These are phyloP conservation scores for Phyllosticta citribraziliensis DNA, from an alignment of 2,329 filamentous ascomycete species.

Conservation along the genomic window DNA sequence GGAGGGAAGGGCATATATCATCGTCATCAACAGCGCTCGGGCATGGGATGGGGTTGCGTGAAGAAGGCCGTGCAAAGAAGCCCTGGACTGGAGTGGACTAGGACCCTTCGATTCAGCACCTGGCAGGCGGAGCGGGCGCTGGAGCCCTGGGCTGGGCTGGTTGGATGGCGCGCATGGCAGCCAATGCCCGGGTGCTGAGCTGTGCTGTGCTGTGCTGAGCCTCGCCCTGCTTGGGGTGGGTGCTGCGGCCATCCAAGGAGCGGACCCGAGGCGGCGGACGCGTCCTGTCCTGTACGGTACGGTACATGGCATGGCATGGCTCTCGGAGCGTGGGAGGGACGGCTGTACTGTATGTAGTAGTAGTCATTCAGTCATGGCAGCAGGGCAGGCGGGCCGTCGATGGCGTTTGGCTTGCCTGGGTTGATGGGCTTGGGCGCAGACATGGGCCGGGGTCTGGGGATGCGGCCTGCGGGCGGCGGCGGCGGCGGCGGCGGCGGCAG, in stretches of 20 bases:
- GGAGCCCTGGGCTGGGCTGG: background rate
- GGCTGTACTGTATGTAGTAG: background rate
- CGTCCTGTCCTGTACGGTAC: background rate
- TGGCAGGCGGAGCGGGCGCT: constrained; percentile 6
- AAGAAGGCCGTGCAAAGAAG: constrained; percentile 16
- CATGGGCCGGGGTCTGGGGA: too few relatives aligned
- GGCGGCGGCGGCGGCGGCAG: background rate
- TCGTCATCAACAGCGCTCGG: constrained; percentile 16
- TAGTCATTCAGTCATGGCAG: background rate
- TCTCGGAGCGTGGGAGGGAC: background rate
- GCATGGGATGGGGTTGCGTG: constrained; percentile 12
- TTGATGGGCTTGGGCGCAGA: background rate
- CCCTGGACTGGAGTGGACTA: background rate
- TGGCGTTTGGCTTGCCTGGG: background rate
- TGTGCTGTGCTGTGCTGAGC: constrained; percentile 12
- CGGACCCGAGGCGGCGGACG: constrained; percentile 2
- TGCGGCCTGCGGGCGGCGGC: background rate
- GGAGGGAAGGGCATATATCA: constrained; percentile 19
- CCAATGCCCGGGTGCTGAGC: constrained; percentile 17
- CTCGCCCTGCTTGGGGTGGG: constrained; percentile 14
- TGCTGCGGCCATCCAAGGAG: constrained; percentile 6
- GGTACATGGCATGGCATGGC: too few relatives aligned
- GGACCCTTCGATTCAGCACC: constrained; percentile 15
- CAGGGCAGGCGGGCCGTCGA: background rate
- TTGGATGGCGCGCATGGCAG: constrained; percentile 17